These are phyloP conservation scores for Theobroma cacao DNA, from an alignment of 345 rosid genomes.

Conservation along the genomic window DNA sequence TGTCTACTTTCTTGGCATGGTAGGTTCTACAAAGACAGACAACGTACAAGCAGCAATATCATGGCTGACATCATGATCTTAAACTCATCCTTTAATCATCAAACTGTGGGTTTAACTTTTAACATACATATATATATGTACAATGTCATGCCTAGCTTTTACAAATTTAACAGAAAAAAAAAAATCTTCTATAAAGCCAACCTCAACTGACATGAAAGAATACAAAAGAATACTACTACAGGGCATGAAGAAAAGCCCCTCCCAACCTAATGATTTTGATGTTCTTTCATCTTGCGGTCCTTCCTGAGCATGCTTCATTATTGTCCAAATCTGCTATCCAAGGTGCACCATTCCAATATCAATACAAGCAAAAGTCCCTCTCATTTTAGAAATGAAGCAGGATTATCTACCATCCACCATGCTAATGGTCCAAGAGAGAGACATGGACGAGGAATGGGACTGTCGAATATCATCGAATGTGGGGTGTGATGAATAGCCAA, in stretches of 20 bases:
- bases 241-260: not conserved
- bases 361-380: not conserved
- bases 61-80: not conserved
- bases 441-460: constrained; percentile 35
- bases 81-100: not conserved
- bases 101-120: not conserved
- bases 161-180: not conserved
- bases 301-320: not conserved
- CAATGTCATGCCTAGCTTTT: not conserved
- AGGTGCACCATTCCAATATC: not conserved
- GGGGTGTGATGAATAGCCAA: constrained; percentile 37
- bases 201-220: not conserved
- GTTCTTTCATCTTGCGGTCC: not conserved
- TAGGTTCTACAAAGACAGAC: not conserved
- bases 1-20: not conserved
- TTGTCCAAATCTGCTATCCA: not conserved
- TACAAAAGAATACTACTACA: not conserved
- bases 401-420: constrained; percentile 41
- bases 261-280: not conserved
- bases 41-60: not conserved
- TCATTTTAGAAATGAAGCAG: not conserved
- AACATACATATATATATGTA: not conserved
- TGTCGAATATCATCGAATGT: constrained; percentile 44
- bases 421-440: constrained; percentile 40
- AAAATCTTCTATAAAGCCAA: not conserved